A percentile compares a stretch with the other conserved stretches of the same genome.
Conservation (phyloP, 371 early-diverging fungal genomes). For the Actinomortierella ambigua region DNA sequence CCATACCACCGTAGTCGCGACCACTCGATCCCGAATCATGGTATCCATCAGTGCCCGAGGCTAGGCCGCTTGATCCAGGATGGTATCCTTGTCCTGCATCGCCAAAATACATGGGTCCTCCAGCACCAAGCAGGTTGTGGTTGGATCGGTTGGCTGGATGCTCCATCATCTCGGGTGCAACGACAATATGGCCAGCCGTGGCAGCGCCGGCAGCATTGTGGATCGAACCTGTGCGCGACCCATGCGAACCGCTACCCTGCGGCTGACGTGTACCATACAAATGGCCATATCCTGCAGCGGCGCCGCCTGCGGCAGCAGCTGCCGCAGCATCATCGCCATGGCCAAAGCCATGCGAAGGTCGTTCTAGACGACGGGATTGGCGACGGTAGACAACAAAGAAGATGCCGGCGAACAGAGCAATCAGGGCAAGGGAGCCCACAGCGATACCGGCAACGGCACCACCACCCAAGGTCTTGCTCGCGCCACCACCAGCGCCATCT, state of each 20-base stretch:
- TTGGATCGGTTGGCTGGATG: slow-evolving; percentile 46
- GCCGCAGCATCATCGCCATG: slow-evolving; percentile 21
- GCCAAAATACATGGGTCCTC: slow-evolving; percentile 46
- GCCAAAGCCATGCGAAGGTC: slow-evolving; percentile 27
- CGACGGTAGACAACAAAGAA: slow-evolving; percentile 41
- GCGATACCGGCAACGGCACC: slow-evolving; percentile 51
- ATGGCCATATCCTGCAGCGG: slow-evolving; percentile 24
- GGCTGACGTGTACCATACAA: slow-evolving; percentile 35
- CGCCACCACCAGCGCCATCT: not conserved
- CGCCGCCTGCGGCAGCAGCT: slow-evolving; percentile 29
- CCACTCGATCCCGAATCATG: slow-evolving; percentile 42
- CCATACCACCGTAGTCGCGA: slow-evolving; percentile 37
- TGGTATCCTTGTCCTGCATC: slow-evolving; percentile 11
- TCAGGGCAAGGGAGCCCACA: slow-evolving; percentile 35
- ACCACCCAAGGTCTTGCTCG: slow-evolving; percentile 23
- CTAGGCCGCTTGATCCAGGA: slow-evolving; percentile 25
- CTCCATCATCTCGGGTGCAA: slow-evolving; percentile 45
- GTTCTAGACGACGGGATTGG: slow-evolving; percentile 36
- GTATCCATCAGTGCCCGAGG: slow-evolving; percentile 30
- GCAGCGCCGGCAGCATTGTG: slow-evolving; percentile 32
- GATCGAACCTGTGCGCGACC: slow-evolving; percentile 24
- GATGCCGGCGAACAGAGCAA: slow-evolving; percentile 29
- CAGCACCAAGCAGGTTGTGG: slow-evolving; percentile 31
- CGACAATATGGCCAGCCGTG: slow-evolving; percentile 40
- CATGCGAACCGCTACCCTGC: slow-evolving; percentile 36